phyloP scores from a whole-genome alignment of 805 yeast genomes.

The Candida boleticola region DNA sequence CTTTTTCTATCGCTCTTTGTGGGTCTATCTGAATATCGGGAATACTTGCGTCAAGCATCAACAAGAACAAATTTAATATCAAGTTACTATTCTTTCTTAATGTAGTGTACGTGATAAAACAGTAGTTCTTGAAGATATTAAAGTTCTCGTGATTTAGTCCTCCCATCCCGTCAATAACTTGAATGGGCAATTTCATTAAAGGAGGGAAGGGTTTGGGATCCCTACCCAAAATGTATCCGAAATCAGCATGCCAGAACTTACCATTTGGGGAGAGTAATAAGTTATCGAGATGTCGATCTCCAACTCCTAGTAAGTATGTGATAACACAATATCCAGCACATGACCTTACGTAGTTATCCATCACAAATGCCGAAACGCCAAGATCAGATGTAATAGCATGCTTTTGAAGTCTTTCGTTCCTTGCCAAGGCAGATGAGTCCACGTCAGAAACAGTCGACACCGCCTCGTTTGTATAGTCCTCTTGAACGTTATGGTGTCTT shows the following conservation, averaged over 20 bases:
- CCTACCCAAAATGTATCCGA: conserved; percentile 92
- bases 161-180: conserved; percentile 97
- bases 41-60: conserved; percentile 90
- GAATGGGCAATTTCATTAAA: conserved; percentile 94
- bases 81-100: conserved; percentile 85
- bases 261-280: conserved; percentile 71
- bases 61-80: conserved; percentile 84
- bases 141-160: conserved; percentile 85
- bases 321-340: conserved; percentile 98
- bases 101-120: conserved; percentile 91
- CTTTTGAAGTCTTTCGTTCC: conserved; percentile 13
- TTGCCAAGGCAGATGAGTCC: background rate
- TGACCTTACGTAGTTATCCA: conserved; percentile 93
- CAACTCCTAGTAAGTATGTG: conserved; percentile 91
- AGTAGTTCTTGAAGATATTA: conserved; percentile 82
- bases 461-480: background rate
- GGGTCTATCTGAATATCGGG: conserved; percentile 88
- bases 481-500: conserved; percentile 44
- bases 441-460: conserved; percentile 1
- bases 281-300: conserved; percentile 95
- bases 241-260: conserved; percentile 97
- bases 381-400: conserved; percentile 37
- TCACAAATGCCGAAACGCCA: conserved; percentile 59
- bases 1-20: conserved; percentile 82
- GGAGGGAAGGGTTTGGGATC: conserved; percentile 99